A percentile compares a stretch with the other conserved stretches of the same genome.
These are phyloP conservation scores for Hibiscus tridactylites DNA, from an alignment of 345 rosid species.

Conservation along the genomic window DNA sequence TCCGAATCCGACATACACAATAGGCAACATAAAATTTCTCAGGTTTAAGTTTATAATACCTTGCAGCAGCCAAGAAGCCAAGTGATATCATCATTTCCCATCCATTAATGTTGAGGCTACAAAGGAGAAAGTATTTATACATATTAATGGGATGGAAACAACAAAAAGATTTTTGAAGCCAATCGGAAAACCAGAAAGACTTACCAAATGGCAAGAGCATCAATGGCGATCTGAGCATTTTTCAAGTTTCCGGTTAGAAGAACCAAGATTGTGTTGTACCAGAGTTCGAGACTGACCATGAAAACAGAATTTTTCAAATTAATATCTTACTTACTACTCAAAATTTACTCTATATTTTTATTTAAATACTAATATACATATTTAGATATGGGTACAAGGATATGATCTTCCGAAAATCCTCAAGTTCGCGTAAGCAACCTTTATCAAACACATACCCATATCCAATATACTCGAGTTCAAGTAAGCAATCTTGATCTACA, in stretches of 20 bases:
- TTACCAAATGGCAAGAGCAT: constrained; percentile 84
- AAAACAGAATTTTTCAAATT: constrained; percentile 7
- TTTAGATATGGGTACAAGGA: too few relatives aligned
- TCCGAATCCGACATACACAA: too few relatives aligned
- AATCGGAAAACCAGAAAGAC: background rate
- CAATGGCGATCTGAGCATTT: constrained; percentile 63
- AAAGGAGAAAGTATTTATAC: background rate
- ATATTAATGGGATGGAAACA: background rate
- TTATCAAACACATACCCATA: too few relatives aligned
- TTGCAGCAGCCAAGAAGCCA: constrained; percentile 73
- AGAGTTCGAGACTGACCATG: constrained; percentile 54
- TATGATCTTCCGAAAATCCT: too few relatives aligned
- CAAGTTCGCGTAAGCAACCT: too few relatives aligned
- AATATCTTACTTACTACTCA: background rate
- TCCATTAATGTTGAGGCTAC: constrained; percentile 65
- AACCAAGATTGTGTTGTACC: constrained; percentile 75
- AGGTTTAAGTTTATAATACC: constrained; percentile 23
- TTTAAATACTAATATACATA: too few relatives aligned
- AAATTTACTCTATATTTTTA: background rate
- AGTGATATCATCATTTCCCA: constrained; percentile 81
- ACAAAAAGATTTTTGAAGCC: background rate
- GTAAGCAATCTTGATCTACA: too few relatives aligned
- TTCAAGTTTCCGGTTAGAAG: constrained; percentile 58
- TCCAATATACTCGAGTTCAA: too few relatives aligned
- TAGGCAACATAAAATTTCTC: too few relatives aligned